Evolutionary conservation across 225 moss, liverwort and hornwort species (phyloP).

Genomic region (Straminergon stramineum): DNA sequence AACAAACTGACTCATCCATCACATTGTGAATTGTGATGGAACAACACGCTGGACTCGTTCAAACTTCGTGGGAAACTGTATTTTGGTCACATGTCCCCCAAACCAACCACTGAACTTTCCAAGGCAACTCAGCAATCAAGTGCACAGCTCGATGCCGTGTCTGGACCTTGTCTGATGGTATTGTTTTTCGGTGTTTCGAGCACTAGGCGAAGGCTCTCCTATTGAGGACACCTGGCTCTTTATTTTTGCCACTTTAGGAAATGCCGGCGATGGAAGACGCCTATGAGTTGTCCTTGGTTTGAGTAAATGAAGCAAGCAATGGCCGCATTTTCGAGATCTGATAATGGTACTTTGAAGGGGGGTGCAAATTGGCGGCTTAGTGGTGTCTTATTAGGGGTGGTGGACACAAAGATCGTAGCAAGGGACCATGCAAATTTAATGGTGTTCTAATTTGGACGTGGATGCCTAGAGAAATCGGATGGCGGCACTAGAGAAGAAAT

Average conservation of each 20-base stretch:
- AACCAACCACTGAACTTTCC: neutral
- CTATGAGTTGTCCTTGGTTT: accelerated
- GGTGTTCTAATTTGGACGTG: neutral
- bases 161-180: neutral
- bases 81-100: neutral
- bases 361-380: neutral
- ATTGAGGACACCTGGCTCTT: neutral
- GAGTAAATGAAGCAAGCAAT: neutral
- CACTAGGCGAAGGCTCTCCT: neutral
- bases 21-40: neutral
- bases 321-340: neutral
- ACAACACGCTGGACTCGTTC: neutral
- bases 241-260: neutral
- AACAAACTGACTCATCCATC: neutral
- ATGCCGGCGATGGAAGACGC: no score
- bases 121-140: neutral
- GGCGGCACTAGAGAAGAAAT: accelerated
- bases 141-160: no score
- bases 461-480: neutral
- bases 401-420: neutral
- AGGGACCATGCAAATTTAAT: neutral
- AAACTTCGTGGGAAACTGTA: neutral
- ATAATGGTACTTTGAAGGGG: neutral
- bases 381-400: no score
- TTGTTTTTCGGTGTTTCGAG: no score